Conservation (phyloP, 1,284 basidiomycete genomes). For the Cutaneotrichosporon dermatis region DNA sequence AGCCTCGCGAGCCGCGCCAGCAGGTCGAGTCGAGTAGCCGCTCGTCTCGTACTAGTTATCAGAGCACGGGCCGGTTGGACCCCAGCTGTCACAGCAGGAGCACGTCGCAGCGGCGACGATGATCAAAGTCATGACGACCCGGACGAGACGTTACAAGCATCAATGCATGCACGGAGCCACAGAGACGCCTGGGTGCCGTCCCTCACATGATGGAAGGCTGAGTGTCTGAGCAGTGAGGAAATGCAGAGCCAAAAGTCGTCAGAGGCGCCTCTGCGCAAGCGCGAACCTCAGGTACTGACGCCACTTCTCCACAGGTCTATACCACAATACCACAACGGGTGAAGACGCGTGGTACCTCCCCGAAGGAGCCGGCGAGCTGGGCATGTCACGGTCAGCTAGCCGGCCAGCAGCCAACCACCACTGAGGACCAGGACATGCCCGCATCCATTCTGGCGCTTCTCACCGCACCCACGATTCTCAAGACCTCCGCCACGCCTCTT, state of each 20-base stretch:
- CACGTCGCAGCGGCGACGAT: conserved; percentile 2
- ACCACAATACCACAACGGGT: conserved; percentile 86
- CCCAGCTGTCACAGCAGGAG: not conserved
- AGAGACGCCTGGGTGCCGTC: conserved; percentile 50
- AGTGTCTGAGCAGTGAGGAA: conserved; percentile 16
- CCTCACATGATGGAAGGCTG: conserved; percentile 49
- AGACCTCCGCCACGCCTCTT: not conserved
- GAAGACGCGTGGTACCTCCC: conserved; percentile 81
- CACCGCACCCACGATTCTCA: not conserved
- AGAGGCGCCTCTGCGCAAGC: not conserved
- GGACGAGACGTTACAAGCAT: conserved; percentile 15
- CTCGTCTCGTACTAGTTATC: conserved; percentile 1
- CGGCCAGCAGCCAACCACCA: not conserved
- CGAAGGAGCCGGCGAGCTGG: conserved; percentile 55
- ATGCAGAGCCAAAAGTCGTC: not conserved
- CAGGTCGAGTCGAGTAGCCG: not conserved
- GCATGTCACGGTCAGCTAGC: not conserved
- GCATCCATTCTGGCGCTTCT: not conserved
- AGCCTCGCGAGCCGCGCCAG: not conserved
- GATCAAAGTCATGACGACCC: conserved; percentile 5
- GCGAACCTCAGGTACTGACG: not conserved
- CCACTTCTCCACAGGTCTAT: conserved; percentile 65
- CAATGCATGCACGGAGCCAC: conserved; percentile 4
- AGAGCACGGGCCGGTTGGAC: not conserved
- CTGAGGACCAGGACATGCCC: not conserved